Conservation (phyloP, 108 stramenopile genomes). For the Cyclotella atomus region DNA sequence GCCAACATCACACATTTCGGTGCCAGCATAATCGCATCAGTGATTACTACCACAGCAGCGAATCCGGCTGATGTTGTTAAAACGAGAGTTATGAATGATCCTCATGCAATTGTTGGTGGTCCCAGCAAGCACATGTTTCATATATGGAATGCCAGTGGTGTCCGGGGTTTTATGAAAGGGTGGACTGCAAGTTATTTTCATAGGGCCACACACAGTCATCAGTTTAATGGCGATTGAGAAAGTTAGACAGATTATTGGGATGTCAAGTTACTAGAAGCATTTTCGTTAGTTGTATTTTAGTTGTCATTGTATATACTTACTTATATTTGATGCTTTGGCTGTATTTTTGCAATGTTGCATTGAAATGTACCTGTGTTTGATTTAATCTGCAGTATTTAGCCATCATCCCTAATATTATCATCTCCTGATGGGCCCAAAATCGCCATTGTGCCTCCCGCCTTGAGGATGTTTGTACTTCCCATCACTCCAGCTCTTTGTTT, state of each 20-base stretch:
- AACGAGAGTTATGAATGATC: conserved; percentile 39
- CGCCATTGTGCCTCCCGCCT: conserved; percentile 38
- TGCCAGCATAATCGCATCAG: conserved; percentile 24
- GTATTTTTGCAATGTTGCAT: too few species aligned
- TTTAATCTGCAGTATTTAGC: too few species aligned
- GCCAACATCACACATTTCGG: conserved; percentile 19
- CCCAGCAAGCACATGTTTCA: conserved; percentile 13
- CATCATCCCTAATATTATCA: too few species aligned
- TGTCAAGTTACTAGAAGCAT: conserved; percentile 38
- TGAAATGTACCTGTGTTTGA: too few species aligned
- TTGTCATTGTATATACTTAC: too few species aligned
- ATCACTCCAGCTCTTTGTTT: conserved; percentile 24
- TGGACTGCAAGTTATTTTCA: conserved; percentile 40
- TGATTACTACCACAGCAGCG: conserved; percentile 32
- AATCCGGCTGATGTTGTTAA: conserved; percentile 38
- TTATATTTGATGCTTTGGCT: too few species aligned
- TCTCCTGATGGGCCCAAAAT: conserved; percentile 37
- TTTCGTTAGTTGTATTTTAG: too few species aligned
- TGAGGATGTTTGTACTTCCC: conserved; percentile 21
- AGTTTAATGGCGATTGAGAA: conserved; percentile 30
- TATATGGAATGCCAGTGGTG: conserved; percentile 10
- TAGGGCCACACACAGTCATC: conserved; percentile 35
- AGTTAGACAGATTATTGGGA: conserved; percentile 31
- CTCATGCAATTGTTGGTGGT: conserved; percentile 14
- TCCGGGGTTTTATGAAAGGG: conserved; percentile 25